Evolutionary conservation across 176 grass and related monocot species (phyloP), one percentile per base, ranked within the genome.

Genomic region (Neostapfia colusana): DNA sequence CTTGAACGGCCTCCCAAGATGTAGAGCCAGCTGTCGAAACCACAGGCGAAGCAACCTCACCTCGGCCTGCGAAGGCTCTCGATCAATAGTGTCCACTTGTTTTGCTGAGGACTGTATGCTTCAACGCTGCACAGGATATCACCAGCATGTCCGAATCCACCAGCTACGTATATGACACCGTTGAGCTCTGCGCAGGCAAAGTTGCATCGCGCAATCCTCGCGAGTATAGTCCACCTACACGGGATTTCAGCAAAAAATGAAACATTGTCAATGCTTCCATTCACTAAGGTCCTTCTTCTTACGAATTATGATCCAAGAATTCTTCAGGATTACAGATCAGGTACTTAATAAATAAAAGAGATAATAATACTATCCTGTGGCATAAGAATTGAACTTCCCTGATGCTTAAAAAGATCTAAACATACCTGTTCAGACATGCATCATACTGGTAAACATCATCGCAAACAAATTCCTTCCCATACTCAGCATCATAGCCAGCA

Each of bases 1-100:
- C 83, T 97, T 3, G 93, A 97, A 3, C 90, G 83, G 15, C 93
- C 93, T 4, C 84, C 90, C 93, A 97, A 81, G 69, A 93, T 20
- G 58, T 89, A 91, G 0, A 93, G 55, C 70, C 81, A 83, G 62
- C 59, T 53, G 3, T 44, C 11, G 12, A 93, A 79, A 5, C 86
- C 44, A 8, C 35, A 70, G 15, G 78, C 90, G 4, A 97, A 97
- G 63, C 84, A 91, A 2, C 90, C 90, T 84, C 81, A 97, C 20
- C 93, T 75, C 2, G 93, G 90, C 27, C 88, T 34, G 24, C 81
- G 86, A 60, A 93, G 86, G 55, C 41, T 85, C 63, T 91, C 70
- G 4, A 97, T 73, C 23, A n/a, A n/a, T n/a, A 73, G 34, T 7
- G 28, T 69, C 88, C 93, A 97, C 69, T 63, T 65, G 57, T 91